Conservation (phyloP, 495 filamentous ascomycete genomes). For the Podospora conica region DNA sequence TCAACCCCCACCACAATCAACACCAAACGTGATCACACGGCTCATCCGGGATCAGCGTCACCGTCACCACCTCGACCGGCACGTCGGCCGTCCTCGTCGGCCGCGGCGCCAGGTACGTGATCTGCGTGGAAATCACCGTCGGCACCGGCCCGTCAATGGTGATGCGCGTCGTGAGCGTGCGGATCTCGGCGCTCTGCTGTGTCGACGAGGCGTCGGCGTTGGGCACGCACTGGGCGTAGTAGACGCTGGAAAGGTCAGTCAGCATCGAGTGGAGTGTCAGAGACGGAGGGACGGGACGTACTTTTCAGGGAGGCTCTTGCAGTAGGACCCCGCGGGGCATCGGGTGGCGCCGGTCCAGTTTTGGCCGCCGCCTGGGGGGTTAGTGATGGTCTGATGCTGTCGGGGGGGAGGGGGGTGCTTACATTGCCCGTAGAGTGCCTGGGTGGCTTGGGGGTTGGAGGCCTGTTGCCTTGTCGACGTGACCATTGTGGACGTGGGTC, state of each 20-base stretch:
- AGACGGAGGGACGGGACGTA: neutral
- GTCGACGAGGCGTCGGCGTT: neutral
- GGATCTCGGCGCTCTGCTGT: neutral
- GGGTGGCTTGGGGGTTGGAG: slow-evolving; percentile 1
- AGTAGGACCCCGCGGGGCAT: slow-evolving; percentile 20
- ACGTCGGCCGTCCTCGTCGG: slow-evolving; percentile 8
- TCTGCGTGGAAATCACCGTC: slow-evolving; percentile 18
- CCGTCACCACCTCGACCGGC: slow-evolving; percentile 12
- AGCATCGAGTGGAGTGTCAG: neutral
- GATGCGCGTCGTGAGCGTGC: slow-evolving; percentile 20
- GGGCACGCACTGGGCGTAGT: slow-evolving; percentile 24
- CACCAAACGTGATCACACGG: slow-evolving; percentile 17
- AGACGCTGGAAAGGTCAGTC: slow-evolving; percentile 7
- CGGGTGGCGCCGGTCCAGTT: slow-evolving; percentile 11
- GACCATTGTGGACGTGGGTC: neutral
- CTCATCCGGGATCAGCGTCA: slow-evolving; percentile 23
- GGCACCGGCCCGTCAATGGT: slow-evolving; percentile 19
- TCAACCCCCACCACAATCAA: neutral
- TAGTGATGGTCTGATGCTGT: neutral
- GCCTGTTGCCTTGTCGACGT: neutral
- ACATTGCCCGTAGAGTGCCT: slow-evolving; percentile 22
- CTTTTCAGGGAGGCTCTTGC: slow-evolving; percentile 16
- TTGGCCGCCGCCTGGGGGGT: slow-evolving; percentile 16
- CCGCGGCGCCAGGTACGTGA: slow-evolving; percentile 19
- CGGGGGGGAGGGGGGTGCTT: neutral